Evolutionary conservation across 1,284 basidiomycete genomes (phyloP), one percentile per base, ranked within the genome.

Genomic region (Rhodotorula sp.): DNA sequence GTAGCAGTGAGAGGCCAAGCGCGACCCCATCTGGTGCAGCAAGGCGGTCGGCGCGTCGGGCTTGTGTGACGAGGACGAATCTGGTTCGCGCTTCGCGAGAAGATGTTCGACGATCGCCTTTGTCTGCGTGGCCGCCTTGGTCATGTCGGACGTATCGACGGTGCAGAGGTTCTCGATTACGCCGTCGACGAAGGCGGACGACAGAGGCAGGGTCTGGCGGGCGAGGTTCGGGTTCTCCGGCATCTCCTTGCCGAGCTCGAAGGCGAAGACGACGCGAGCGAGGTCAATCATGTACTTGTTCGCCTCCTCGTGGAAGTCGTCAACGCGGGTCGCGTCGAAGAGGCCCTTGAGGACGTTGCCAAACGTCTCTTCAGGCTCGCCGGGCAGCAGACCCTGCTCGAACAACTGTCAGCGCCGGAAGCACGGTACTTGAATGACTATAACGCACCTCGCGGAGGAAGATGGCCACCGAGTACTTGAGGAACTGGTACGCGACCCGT

Each of bases 1-100:
- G 67, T 93, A 85, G 78, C 94, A 95, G 30, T 95, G 83, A 3
- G 89, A 87, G 61, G 86, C 88, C 81, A 95, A 90, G 22, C 91
- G 86, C 71, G 86, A 86, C 5, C 90, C 87, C 61, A 97, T 84
- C 72, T 91, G 88, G 76, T 91, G 88, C 57, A 95, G 56, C 34
- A 78, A 59, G 81, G 62, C 89, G 86, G 29, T 78, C 68, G 74
- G 80, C 78, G 79, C 71, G 59, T 79, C 75, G 36, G 39, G 34
- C 39, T 44, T 44, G 47, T 76, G 36, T 27, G 48, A 47, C 11
- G 24, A 22, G 36, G 56, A 44, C 22, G 51, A 30, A 36, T 27
- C n/a, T 24, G 56, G 19, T 30, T 57, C 29, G 55, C 69, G 62
- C 22, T 48, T 49, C 9, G 64, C 58, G 34, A 60, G n/a, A 49